phyloP scores from a whole-genome alignment of 345 rosid genomes.

The Linum usitatissimum region DNA sequence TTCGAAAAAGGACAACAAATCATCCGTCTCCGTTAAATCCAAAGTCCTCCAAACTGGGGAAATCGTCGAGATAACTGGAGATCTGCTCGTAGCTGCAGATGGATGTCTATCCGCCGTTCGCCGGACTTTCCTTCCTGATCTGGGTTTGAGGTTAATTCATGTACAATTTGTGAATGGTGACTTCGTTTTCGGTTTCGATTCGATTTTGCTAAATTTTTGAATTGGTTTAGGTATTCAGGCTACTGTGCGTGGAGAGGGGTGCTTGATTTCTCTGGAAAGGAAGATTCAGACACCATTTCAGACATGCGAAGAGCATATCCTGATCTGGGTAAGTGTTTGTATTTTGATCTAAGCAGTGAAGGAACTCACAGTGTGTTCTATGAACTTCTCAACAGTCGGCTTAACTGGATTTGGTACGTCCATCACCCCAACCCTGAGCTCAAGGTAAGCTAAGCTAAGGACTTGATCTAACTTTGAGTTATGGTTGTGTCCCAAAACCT shows the following conservation, averaged over 20 bases:
- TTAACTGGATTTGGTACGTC: constrained; percentile 58
- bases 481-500: too few relatives aligned
- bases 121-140: constrained; percentile 39
- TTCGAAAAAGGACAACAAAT: constrained; percentile 26
- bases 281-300: constrained; percentile 33
- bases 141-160: constrained; percentile 60
- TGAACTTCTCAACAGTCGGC: constrained; percentile 44
- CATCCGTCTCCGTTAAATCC: constrained; percentile 37
- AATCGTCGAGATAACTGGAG: constrained; percentile 38
- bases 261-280: constrained; percentile 46
- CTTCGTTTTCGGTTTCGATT: neutral
- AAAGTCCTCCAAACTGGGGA: constrained; percentile 34
- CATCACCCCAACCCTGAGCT: too few relatives aligned
- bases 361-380: constrained; percentile 48
- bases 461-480: too few relatives aligned
- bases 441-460: too few relatives aligned
- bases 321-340: constrained; percentile 59
- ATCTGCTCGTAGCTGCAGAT: constrained; percentile 76
- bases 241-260: constrained; percentile 85
- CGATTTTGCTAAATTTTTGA: too few relatives aligned
- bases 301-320: constrained; percentile 45
- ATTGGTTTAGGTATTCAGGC: constrained; percentile 44
- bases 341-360: constrained; percentile 33
- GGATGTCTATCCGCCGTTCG: constrained; percentile 68
- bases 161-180: neutral